Evolutionary conservation across 441 rosid genomes (phyloP).

Genomic region (Melastoma candidum): DNA sequence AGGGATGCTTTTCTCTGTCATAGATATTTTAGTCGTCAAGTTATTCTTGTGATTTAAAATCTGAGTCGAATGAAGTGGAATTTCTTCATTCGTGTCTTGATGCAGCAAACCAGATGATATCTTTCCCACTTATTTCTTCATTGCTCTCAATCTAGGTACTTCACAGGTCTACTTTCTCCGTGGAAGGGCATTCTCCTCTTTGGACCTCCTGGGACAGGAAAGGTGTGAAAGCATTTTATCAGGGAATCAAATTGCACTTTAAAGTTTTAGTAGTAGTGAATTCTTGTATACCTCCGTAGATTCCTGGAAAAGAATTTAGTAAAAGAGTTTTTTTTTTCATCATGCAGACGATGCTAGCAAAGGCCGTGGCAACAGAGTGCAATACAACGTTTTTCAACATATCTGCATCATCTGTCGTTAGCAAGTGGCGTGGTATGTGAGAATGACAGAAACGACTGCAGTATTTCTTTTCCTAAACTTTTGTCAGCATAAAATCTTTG

Average conservation of each 20-base stretch:
- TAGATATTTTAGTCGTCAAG: too few relatives aligned
- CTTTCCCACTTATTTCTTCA: too few relatives aligned
- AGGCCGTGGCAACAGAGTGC: slow-evolving; percentile 99
- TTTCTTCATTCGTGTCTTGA: background rate
- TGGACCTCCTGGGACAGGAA: slow-evolving; percentile 98
- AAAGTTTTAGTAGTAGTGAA: background rate
- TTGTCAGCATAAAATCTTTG: too few relatives aligned
- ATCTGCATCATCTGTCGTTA: slow-evolving; percentile 96
- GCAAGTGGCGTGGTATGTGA: slow-evolving; percentile 94
- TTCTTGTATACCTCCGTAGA: background rate
- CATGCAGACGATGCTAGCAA: slow-evolving; percentile 95
- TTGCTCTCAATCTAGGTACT: slow-evolving; percentile 40
- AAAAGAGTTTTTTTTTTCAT: slow-evolving; percentile 4
- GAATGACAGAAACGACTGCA: background rate
- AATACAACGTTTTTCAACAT: slow-evolving; percentile 96
- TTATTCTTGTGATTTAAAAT: too few relatives aligned
- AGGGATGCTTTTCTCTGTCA: too few relatives aligned
- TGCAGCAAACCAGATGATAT: too few relatives aligned
- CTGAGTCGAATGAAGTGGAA: too few relatives aligned
- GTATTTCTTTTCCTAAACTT: too few relatives aligned
- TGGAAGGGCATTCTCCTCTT: slow-evolving; percentile 99
- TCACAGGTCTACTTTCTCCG: slow-evolving; percentile 86
- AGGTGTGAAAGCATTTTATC: slow-evolving; percentile 33
- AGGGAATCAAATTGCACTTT: background rate
- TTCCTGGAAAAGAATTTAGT: too few relatives aligned